These are phyloP conservation scores for Hyaloscypha bicolor DNA, from an alignment of 495 filamentous ascomycete species.

Conservation along the genomic window DNA sequence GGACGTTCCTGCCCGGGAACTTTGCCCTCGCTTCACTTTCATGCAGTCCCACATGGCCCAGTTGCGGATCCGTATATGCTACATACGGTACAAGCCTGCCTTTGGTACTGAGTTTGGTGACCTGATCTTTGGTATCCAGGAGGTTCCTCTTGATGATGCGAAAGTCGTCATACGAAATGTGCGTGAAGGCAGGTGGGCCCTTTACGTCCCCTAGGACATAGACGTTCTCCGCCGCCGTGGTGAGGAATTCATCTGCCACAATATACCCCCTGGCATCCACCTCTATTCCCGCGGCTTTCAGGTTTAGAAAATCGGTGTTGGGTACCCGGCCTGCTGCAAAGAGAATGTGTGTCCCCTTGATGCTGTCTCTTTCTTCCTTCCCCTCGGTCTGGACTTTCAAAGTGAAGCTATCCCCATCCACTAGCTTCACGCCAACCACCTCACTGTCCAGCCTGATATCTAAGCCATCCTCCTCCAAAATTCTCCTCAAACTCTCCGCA, in stretches of 20 bases:
- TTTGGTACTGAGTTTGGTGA: conserved; percentile 7
- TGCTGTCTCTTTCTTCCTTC: conserved; percentile 14
- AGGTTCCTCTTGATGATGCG: conserved; percentile 50
- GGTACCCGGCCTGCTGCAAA: conserved; percentile 49
- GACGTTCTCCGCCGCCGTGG: conserved; percentile 42
- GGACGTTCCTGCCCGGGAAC: conserved; percentile 31
- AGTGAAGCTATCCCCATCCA: conserved; percentile 10
- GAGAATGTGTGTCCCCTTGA: conserved; percentile 48
- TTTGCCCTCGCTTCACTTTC: conserved; percentile 38
- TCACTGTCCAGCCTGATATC: conserved; percentile 37
- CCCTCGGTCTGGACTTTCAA: conserved; percentile 13
- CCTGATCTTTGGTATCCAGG: conserved; percentile 16
- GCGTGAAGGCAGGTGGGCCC: conserved; percentile 55
- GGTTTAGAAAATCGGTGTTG: conserved; percentile 45
- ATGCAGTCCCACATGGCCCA: conserved; percentile 51
- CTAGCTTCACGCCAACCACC: conserved; percentile 21
- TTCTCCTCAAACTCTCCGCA: conserved; percentile 36
- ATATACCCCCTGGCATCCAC: conserved; percentile 43
- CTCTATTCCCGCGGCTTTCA: conserved; percentile 38
- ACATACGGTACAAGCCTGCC: conserved; percentile 48
- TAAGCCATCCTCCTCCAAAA: conserved; percentile 46
- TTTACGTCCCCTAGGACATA: conserved; percentile 55
- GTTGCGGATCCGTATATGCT: conserved; percentile 55
- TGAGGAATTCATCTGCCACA: conserved; percentile 40
- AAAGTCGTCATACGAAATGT: conserved; percentile 58